Evolutionary conservation across 768 basidiomycete species (phyloP), one percentile per base, ranked within the genome.

Genomic region (Auricularia cornea): DNA sequence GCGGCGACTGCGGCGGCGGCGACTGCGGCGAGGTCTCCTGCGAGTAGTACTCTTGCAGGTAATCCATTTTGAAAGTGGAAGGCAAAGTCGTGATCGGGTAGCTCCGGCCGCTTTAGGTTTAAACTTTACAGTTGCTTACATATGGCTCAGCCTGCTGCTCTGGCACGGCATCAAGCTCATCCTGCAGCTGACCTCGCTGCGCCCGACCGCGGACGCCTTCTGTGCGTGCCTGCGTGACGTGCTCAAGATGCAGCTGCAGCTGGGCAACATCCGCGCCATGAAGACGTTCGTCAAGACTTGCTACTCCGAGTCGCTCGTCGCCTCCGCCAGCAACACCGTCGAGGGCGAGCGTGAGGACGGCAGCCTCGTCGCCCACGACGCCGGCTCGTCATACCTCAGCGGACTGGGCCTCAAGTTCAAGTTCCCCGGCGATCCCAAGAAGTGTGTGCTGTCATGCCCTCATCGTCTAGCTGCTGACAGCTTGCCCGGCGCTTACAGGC

Each of bases 121-220:
- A n/a, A n/a, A n/a, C n/a, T n/a, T n/a, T n/a, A n/a, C n/a, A n/a
- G n/a, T n/a, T n/a, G n/a, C n/a, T n/a, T n/a, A n/a, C n/a, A n/a
- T n/a, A n/a, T n/a, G n/a, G 35, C 82, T 99, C 32, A 94, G 93
- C 69, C 77, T 98, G 23, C 83, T 87, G 20, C 85, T 91, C 60
- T 98, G 94, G 92, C 94, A 98, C 72, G 88, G 92, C 38, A 84
- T 90, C 79, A 90, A 96, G 78, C 90, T 98, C 68, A 84, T 96
- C 66, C 84, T 98, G 1, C 97, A 98, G 77, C 78, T 99, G 60
- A 98, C 96, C 0, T 92, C 94, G 1, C 81, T 98, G 29, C 83
- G 94, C 30, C 94, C 94, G 18, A 94, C 93, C 0, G 96, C 95
- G 18, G 94, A 97, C 68, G 81, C 88, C 33, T 99, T 98, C 79